Evolutionary conservation across 495 filamentous ascomycete species (phyloP), one percentile per base, ranked within the genome.

Genomic region (Tuber magnatum): DNA sequence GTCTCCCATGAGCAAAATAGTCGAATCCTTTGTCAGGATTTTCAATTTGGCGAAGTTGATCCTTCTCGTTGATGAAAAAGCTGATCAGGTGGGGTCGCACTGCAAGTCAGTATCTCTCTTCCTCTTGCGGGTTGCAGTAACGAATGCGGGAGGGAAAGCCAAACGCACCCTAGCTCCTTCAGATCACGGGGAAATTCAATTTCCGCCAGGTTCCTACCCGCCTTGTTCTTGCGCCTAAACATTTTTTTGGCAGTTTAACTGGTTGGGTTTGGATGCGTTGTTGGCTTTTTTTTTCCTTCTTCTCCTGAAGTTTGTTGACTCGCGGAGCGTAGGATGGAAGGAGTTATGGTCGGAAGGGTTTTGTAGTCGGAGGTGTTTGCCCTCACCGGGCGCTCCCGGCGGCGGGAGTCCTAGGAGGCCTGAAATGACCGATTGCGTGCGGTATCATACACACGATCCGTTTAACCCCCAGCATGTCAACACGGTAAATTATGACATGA

Each of bases 1-100:
- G 40, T 39, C 71, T 80, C 12, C 81, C 81, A 42, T 80, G 71
- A 14, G 74, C 28, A 51, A 75, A 78, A 70, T 80, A 82, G 28
- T 82, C 75, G 39, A 80, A 82, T 24, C 42, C 44, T 51, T 77
- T 74, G 20, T 75, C 69, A 6, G 80, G 80, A 4, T 81, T 80
- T 43, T 76, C 77, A 9, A 79, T 81, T 68, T 82, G 80, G 9
- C 80, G 80, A 42, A 82, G 28, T 44, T 81, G 71, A 48, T 82
- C 80, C 10, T 80, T 71, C 32, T 81, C 71, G 70, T 81, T 75
- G 73, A 82, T 77, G 72, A 82, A 81, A 71, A 81, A 71, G 38
- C 80, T 82, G 18, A 71, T 70, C 32, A 43, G 32, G 56, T 32
- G 28, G 28, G 22, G 28, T 35, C 56, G 16, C 24, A 4, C 56